A percentile compares a stretch with the other conserved stretches of the same genome.
Evolutionary conservation across 495 filamentous ascomycete genomes (phyloP).

Genomic region (Aspergillus panamensis): DNA sequence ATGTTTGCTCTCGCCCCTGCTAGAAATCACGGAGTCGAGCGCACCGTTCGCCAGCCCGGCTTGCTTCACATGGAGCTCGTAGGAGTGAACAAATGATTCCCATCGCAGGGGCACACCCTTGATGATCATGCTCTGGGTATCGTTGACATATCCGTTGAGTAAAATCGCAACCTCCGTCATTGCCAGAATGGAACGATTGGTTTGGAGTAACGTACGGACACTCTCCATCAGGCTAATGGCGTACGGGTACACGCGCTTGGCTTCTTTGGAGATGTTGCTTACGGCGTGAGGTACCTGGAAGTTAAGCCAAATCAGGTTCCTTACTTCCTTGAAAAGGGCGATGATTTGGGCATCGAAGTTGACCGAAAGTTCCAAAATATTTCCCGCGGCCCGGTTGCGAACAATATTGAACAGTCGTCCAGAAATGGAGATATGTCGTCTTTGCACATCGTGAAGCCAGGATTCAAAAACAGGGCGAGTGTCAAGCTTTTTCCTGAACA

Average conservation of each 20-base stretch:
- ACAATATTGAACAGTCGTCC: constrained; percentile 88
- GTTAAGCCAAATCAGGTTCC: constrained; percentile 89
- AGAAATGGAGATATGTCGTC: constrained; percentile 81
- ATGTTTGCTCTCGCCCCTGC: constrained; percentile 80
- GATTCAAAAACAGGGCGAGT: constrained; percentile 90
- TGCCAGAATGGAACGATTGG: constrained; percentile 69
- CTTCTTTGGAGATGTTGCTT: constrained; percentile 94
- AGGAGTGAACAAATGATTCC: constrained; percentile 97
- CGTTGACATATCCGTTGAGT: constrained; percentile 84
- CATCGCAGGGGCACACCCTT: constrained; percentile 88
- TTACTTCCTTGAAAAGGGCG: constrained; percentile 96
- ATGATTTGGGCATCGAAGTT: constrained; percentile 98
- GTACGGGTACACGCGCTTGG: constrained; percentile 94
- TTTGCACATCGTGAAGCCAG: constrained; percentile 86
- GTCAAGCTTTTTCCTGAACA: constrained; percentile 95
- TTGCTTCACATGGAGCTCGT: constrained; percentile 84
- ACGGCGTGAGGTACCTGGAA: constrained; percentile 90
- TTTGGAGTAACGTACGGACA: constrained; percentile 84
- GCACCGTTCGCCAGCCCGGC: constrained; percentile 54
- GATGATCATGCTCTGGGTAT: constrained; percentile 71
- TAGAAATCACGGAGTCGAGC: constrained; percentile 53
- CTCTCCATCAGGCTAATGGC: constrained; percentile 98
- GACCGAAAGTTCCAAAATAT: constrained; percentile 79
- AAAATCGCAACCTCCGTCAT: constrained; percentile 85
- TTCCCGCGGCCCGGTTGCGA: constrained; percentile 80